These are phyloP conservation scores for Sphenostylis stenocarpa DNA, from an alignment of 306 rosid species.

Conservation along the genomic window DNA sequence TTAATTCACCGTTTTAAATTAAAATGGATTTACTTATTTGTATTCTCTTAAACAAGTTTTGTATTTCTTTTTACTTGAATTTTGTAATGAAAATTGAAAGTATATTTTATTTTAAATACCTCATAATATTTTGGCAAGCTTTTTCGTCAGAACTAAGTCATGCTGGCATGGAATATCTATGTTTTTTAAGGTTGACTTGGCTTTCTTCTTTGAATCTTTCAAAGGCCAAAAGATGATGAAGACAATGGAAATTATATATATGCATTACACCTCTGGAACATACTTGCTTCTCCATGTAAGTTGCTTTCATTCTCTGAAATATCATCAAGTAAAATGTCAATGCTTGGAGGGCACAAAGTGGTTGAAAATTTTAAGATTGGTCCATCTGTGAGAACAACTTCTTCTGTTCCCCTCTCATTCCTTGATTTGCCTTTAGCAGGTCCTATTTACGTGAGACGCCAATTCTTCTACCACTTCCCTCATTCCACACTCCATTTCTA, in stretches of 20 bases:
- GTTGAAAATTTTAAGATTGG: slow-evolving; percentile 11
- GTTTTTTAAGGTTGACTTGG: too few species aligned
- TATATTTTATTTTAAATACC: too few species aligned
- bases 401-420: slow-evolving; percentile 47
- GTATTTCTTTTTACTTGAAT: too few species aligned
- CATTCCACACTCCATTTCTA: slow-evolving; percentile 29
- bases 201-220: too few species aligned
- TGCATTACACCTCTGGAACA: not conserved
- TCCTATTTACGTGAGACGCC: slow-evolving; percentile 41
- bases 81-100: too few species aligned
- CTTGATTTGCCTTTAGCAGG: slow-evolving; percentile 53
- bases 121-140: too few species aligned
- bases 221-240: not conserved
- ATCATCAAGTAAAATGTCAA: not conserved
- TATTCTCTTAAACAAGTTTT: too few species aligned
- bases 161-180: too few species aligned
- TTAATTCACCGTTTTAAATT: too few species aligned
- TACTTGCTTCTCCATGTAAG: not conserved
- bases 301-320: not conserved
- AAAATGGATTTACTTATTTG: too few species aligned
- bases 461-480: slow-evolving; percentile 52
- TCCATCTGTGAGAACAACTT: slow-evolving; percentile 1
- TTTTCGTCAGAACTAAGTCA: too few species aligned
- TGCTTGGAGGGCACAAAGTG: not conserved
- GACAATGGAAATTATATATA: not conserved